These are phyloP conservation scores for Talaromyces sp. DNA, from an alignment of 2,329 filamentous ascomycete genomes.

Conservation along the genomic window DNA sequence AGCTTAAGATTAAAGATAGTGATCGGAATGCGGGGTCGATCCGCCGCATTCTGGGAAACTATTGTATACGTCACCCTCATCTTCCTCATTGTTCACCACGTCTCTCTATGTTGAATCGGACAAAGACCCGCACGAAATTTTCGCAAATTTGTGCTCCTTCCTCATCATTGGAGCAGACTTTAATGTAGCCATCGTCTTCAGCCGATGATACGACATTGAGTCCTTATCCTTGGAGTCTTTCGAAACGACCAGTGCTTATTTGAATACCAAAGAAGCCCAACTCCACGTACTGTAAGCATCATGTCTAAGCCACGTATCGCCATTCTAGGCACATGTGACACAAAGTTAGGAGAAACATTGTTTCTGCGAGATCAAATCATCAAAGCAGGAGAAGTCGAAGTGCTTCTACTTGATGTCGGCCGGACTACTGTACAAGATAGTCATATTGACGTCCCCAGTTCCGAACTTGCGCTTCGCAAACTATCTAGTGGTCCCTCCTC, in stretches of 20 bases:
- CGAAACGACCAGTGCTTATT: neutral
- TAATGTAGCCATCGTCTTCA: neutral
- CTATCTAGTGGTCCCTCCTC: slow-evolving; percentile 25
- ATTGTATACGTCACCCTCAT: neutral
- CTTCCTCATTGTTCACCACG: neutral
- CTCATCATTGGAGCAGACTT: neutral
- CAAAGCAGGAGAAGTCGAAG: slow-evolving; percentile 27
- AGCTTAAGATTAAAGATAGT: slow-evolving; percentile 8
- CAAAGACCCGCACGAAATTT: too few species aligned
- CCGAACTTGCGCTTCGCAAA: slow-evolving; percentile 38
- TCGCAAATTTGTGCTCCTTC: neutral
- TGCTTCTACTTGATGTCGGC: slow-evolving; percentile 57
- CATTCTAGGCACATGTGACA: slow-evolving; percentile 62
- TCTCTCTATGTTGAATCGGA: too few species aligned
- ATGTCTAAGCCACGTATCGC: slow-evolving; percentile 36
- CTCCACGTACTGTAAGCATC: neutral
- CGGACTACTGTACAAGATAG: slow-evolving; percentile 41
- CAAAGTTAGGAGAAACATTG: slow-evolving; percentile 58
- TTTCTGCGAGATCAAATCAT: slow-evolving; percentile 52
- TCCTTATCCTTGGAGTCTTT: neutral
- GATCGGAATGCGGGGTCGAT: slow-evolving; percentile 8
- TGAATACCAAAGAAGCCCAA: neutral
- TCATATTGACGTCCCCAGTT: slow-evolving; percentile 48
- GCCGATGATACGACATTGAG: neutral
- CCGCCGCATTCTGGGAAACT: neutral